Evolutionary conservation across 2,329 filamentous ascomycete species (phyloP).

Genomic region (Ophiocordyceps robertsii): DNA sequence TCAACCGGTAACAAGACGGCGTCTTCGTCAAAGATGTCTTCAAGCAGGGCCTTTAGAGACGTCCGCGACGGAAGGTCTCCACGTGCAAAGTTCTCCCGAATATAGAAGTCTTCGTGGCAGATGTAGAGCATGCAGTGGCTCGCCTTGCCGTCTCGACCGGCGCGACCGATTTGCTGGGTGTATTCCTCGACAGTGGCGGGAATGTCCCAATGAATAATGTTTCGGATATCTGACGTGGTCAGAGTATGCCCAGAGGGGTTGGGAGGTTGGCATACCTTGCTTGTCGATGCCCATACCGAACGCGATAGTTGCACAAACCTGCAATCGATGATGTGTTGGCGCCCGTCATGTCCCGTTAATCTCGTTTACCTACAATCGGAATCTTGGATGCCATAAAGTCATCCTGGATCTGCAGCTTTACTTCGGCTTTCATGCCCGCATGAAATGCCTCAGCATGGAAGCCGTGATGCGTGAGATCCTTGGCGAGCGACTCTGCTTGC

Average conservation of each 20-base stretch:
- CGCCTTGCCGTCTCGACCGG: conserved; percentile 36
- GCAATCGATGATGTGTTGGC: neutral
- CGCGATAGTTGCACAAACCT: conserved; percentile 34
- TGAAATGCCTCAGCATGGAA: conserved; percentile 34
- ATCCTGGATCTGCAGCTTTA: conserved; percentile 34
- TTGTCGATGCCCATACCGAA: conserved; percentile 51
- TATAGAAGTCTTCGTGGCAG: conserved; percentile 41
- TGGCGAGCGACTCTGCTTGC: conserved; percentile 31
- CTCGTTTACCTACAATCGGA: conserved; percentile 12
- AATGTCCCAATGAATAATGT: conserved; percentile 38
- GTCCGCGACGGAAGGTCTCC: conserved; percentile 42
- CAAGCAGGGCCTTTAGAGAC: conserved; percentile 33
- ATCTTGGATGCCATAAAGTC: conserved; percentile 33
- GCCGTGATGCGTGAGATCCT: conserved; percentile 17
- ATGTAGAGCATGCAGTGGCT: conserved; percentile 46
- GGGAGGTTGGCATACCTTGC: conserved; percentile 7
- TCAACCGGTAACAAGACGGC: neutral
- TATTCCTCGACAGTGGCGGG: conserved; percentile 41
- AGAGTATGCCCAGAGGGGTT: neutral
- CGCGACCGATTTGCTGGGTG: conserved; percentile 42
- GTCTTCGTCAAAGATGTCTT: conserved; percentile 33
- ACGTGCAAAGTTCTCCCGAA: conserved; percentile 45
- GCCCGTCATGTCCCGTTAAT: neutral
- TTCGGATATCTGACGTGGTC: conserved; percentile 29
- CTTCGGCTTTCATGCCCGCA: conserved; percentile 31